These are phyloP conservation scores for Mortierella sp. DNA, from an alignment of 371 early-diverging fungal genomes.

Conservation along the genomic window DNA sequence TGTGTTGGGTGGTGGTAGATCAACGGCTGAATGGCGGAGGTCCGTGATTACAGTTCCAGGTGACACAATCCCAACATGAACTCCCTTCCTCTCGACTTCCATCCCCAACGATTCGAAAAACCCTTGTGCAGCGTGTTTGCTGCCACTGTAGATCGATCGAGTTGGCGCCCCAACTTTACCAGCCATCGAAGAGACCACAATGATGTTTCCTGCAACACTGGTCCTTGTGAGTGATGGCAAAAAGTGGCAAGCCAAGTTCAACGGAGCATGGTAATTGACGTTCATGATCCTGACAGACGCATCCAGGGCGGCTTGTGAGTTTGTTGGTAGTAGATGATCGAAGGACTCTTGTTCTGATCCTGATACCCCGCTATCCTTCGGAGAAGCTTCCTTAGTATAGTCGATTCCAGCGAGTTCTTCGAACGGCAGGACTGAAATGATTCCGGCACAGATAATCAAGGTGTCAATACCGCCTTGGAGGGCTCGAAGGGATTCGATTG, in stretches of 20 bases:
- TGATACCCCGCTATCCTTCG: neutral
- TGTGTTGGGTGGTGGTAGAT: conserved; percentile 40
- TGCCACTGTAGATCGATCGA: conserved; percentile 81
- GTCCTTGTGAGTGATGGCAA: conserved; percentile 64
- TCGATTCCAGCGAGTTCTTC: conserved; percentile 63
- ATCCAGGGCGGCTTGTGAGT: conserved; percentile 25
- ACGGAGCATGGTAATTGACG: conserved; percentile 76
- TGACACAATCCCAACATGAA: conserved; percentile 75
- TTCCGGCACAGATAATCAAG: conserved; percentile 75
- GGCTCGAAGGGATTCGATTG: conserved; percentile 26
- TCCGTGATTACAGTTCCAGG: conserved; percentile 86
- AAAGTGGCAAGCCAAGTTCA: conserved; percentile 67
- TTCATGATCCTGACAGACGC: conserved; percentile 44
- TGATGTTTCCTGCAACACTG: conserved; percentile 65
- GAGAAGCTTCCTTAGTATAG: conserved; percentile 1
- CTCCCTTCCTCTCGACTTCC: conserved; percentile 68
- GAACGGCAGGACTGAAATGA: conserved; percentile 73
- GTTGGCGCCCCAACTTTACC: conserved; percentile 86
- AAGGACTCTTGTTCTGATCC: neutral
- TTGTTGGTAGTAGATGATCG: conserved; percentile 22
- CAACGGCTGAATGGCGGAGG: conserved; percentile 77
- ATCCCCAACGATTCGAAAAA: conserved; percentile 88
- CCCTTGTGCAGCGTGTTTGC: conserved; percentile 87
- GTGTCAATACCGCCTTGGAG: conserved; percentile 66
- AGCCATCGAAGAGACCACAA: conserved; percentile 86